Conservation (phyloP, 176 grass and related monocot species). For the Neostapfia colusana region DNA sequence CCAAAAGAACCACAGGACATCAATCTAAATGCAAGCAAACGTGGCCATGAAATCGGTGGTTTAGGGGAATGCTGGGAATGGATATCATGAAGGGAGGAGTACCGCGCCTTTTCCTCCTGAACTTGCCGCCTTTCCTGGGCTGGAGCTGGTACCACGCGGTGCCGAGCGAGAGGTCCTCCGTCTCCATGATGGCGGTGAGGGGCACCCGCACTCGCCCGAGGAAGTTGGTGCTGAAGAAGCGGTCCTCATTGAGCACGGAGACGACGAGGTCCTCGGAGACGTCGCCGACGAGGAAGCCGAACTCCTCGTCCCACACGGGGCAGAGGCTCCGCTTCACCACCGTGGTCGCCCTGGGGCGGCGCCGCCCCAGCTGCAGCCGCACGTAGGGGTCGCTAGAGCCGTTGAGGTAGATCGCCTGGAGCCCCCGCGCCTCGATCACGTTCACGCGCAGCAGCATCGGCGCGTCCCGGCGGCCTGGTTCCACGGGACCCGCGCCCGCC, state of each 20-base stretch:
- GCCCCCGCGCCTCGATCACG: constrained; percentile 77
- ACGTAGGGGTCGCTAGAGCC: constrained; percentile 80
- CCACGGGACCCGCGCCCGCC: constrained; percentile 10
- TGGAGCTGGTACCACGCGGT: constrained; percentile 78
- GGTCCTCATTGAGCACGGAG: constrained; percentile 74
- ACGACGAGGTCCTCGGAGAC: constrained; percentile 69
- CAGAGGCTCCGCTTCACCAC: constrained; percentile 73
- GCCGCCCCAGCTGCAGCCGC: constrained; percentile 67
- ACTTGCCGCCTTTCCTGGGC: constrained; percentile 65
- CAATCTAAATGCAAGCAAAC: background rate
- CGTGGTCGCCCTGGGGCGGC: constrained; percentile 58
- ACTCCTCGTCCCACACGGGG: constrained; percentile 82
- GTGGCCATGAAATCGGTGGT: background rate
- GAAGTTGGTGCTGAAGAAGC: constrained; percentile 58
- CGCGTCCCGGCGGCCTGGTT: constrained; percentile 30
- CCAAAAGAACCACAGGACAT: background rate
- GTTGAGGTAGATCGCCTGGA: constrained; percentile 55
- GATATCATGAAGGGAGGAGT: background rate
- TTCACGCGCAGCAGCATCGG: constrained; percentile 84
- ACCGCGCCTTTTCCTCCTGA: constrained; percentile 72
- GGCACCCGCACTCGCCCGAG: constrained; percentile 65
- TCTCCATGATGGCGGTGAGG: constrained; percentile 56
- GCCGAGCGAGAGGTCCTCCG: constrained; percentile 60
- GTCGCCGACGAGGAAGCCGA: constrained; percentile 69
- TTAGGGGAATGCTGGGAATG: background rate